These are phyloP conservation scores for Peronospora belbahrii DNA, from an alignment of 352 stramenopile species.

Conservation along the genomic window DNA sequence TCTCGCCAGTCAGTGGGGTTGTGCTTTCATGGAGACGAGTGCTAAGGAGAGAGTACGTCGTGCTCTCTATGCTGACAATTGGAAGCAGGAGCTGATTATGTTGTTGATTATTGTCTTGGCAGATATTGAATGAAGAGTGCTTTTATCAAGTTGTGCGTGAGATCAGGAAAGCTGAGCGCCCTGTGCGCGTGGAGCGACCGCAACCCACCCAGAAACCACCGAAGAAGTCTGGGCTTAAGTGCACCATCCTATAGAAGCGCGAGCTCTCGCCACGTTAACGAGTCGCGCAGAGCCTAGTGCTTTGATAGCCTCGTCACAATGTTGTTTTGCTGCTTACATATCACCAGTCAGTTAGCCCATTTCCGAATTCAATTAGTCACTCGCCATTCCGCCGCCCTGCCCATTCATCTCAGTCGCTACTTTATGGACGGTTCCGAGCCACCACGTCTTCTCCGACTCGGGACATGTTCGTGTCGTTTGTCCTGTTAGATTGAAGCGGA, in stretches of 20 bases:
- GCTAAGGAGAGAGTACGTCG: conserved; percentile 73
- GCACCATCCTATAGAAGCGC: conserved; percentile 41
- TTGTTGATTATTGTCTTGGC: not conserved
- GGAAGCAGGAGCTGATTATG: conserved; percentile 1
- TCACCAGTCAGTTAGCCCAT: conserved; percentile 31
- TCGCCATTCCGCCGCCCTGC: conserved; percentile 5
- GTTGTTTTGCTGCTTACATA: conserved; percentile 29
- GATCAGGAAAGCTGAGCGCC: conserved; percentile 75
- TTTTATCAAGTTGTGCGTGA: conserved; percentile 86
- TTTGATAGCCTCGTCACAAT: conserved; percentile 15
- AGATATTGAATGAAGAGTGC: conserved; percentile 87
- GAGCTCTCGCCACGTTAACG: conserved; percentile 14
- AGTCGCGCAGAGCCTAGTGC: conserved; percentile 5
- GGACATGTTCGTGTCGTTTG: conserved; percentile 13
- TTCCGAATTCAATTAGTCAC: conserved; percentile 17
- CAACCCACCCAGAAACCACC: conserved; percentile 45
- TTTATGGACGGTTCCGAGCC: not conserved
- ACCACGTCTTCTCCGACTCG: too few species aligned
- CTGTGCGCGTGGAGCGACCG: conserved; percentile 35
- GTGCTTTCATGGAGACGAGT: conserved; percentile 84
- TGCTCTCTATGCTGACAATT: not conserved
- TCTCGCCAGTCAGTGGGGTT: conserved; percentile 70
- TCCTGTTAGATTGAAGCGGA: not conserved
- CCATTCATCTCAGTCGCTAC: not conserved
- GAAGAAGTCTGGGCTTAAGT: conserved; percentile 61